A percentile compares a stretch with the other conserved stretches of the same genome.
These are phyloP conservation scores for Alternaria metachromatica DNA, from an alignment of 2,329 filamentous ascomycete genomes.

Conservation along the genomic window DNA sequence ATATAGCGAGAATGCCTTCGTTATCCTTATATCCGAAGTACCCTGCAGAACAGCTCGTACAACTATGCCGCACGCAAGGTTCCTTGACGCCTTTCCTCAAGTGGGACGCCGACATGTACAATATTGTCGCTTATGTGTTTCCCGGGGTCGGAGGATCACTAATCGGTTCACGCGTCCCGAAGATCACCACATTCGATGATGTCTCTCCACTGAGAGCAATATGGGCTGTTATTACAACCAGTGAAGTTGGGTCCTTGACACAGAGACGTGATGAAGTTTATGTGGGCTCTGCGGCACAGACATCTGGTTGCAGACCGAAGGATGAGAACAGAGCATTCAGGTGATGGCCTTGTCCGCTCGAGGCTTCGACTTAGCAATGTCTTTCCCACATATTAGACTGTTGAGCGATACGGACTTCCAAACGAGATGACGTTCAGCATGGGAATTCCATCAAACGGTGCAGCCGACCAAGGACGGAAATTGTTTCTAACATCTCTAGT, in stretches of 20 bases:
- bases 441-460: neutral
- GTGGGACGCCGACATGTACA: neutral
- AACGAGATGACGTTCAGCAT: neutral
- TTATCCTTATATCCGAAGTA: neutral
- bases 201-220: neutral
- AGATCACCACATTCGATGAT: conserved; percentile 4
- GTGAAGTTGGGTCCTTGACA: neutral
- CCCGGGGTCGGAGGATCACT: neutral
- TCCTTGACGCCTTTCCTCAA: neutral
- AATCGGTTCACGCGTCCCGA: conserved; percentile 2
- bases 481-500: neutral
- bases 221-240: neutral
- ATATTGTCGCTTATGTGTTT: conserved; percentile 1
- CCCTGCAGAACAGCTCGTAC: neutral
- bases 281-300: neutral
- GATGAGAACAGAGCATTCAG: neutral
- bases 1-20: neutral
- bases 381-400: neutral
- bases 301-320: neutral
- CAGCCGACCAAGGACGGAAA: neutral
- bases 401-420: neutral
- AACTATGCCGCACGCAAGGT: neutral
- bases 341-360: neutral
- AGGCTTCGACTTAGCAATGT: neutral
- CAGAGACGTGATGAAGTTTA: neutral